Conservation (phyloP, 345 rosid species). For the Rubroshorea leprosula region DNA sequence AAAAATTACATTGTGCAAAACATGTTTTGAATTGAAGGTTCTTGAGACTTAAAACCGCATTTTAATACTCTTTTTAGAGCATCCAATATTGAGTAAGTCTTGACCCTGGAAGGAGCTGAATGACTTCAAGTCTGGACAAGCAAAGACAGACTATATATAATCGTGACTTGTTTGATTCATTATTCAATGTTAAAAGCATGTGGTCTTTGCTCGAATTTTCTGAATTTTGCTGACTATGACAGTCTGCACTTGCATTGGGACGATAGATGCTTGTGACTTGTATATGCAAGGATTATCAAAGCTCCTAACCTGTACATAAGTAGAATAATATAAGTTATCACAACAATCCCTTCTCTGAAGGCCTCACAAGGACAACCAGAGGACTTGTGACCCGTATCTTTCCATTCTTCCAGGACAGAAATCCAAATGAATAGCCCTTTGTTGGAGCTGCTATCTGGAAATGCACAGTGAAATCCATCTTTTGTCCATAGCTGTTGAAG, state of each 20-base stretch:
- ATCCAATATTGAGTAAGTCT: too few relatives aligned
- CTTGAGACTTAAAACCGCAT: background rate
- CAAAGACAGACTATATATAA: too few relatives aligned
- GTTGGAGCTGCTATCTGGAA: constrained; percentile 35
- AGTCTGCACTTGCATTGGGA: too few relatives aligned
- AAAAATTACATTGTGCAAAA: background rate
- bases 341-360: constrained; percentile 29
- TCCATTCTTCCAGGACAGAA: constrained; percentile 40
- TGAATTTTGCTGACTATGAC: background rate
- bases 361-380: constrained; percentile 31
- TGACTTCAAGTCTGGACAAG: too few relatives aligned
- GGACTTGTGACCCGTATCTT: constrained; percentile 35
- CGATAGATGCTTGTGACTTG: too few relatives aligned
- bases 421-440: constrained; percentile 43
- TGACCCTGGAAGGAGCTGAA: too few relatives aligned
- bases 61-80: too few relatives aligned
- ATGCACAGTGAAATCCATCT: constrained; percentile 35
- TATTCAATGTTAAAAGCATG: background rate
- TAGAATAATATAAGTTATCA: constrained; percentile 5
- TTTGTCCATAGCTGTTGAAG: constrained; percentile 40
- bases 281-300: too few relatives aligned
- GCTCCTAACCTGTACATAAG: background rate
- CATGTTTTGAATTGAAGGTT: background rate
- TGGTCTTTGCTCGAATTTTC: background rate
- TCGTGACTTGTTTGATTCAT: too few relatives aligned